Evolutionary conservation across 179 eudicot species (phyloP).

Genomic region (Gypsophila paniculata): DNA sequence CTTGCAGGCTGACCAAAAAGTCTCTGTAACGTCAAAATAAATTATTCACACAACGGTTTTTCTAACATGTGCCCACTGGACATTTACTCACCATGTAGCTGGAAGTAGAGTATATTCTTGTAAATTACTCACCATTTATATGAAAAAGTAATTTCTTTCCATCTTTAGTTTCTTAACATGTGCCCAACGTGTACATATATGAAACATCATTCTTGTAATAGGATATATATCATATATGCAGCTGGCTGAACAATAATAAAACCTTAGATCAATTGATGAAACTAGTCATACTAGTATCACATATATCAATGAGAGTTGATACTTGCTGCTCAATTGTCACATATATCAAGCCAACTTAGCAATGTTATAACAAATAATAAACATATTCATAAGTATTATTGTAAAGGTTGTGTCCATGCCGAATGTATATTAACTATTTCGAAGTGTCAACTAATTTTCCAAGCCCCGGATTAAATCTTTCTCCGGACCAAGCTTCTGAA

Average conservation of each 20-base stretch:
- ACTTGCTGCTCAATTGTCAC: background rate
- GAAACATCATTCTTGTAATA: background rate
- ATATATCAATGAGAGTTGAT: background rate
- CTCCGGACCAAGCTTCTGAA: constrained; percentile 3
- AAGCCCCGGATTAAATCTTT: background rate
- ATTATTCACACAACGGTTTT: constrained; percentile 14
- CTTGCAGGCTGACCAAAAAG: constrained; percentile 1
- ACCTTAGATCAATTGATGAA: background rate
- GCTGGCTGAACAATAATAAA: constrained; percentile 4
- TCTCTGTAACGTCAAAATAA: background rate
- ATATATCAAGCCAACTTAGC: background rate
- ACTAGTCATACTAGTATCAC: background rate
- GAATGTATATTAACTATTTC: background rate
- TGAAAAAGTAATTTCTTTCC: no score
- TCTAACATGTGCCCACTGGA: no score
- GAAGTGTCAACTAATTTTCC: constrained; percentile 1
- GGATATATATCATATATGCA: no score
- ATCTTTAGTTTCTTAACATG: no score
- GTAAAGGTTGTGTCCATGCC: background rate
- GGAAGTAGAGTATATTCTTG: no score
- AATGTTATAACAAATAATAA: background rate
- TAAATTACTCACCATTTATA: no score
- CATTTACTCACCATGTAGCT: no score
- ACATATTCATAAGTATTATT: background rate
- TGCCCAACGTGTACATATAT: no score